Percentiles rank a stretch among this genome's conserved stretches.
Conservation (phyloP, 805 yeast genomes). For the Candida pini region DNA sequence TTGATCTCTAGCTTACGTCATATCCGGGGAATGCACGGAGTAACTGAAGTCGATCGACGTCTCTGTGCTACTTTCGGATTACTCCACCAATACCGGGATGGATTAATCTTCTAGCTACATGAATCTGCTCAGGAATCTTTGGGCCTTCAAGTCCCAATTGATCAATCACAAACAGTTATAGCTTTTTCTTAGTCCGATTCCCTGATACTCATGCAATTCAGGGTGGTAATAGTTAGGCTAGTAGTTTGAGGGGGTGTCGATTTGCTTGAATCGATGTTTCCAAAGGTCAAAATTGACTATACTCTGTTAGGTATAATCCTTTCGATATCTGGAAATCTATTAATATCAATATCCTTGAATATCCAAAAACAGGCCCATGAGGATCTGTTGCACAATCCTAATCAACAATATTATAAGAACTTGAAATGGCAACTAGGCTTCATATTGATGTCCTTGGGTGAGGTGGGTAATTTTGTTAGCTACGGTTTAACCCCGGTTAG, state of each 20-base stretch:
- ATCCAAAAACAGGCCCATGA: slow-evolving; percentile 25
- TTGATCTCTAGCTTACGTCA: too few relatives aligned
- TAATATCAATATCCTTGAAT: slow-evolving; percentile 24
- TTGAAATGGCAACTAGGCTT: slow-evolving; percentile 38
- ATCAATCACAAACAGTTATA: too few relatives aligned
- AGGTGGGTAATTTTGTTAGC: slow-evolving; percentile 41
- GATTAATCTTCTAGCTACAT: too few relatives aligned
- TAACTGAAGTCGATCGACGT: too few relatives aligned
- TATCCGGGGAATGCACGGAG: too few relatives aligned
- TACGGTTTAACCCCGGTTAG: slow-evolving; percentile 45
- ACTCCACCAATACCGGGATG: too few relatives aligned
- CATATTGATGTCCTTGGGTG: slow-evolving; percentile 38
- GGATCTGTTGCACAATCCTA: slow-evolving; percentile 3
- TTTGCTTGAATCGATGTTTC: neutral
- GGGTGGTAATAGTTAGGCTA: too few relatives aligned
- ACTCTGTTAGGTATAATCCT: slow-evolving; percentile 19
- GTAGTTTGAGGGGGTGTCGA: neutral
- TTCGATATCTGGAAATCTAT: slow-evolving; percentile 22
- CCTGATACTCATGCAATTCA: too few relatives aligned
- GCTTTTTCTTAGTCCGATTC: too few relatives aligned
- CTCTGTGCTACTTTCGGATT: too few relatives aligned
- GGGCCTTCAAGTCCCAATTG: too few relatives aligned
- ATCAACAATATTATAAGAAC: slow-evolving; percentile 11
- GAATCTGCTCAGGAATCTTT: too few relatives aligned
- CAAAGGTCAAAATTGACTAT: slow-evolving; percentile 5